Evolutionary conservation across 306 rosid genomes (phyloP).

Genomic region (Mimosa pudica): DNA sequence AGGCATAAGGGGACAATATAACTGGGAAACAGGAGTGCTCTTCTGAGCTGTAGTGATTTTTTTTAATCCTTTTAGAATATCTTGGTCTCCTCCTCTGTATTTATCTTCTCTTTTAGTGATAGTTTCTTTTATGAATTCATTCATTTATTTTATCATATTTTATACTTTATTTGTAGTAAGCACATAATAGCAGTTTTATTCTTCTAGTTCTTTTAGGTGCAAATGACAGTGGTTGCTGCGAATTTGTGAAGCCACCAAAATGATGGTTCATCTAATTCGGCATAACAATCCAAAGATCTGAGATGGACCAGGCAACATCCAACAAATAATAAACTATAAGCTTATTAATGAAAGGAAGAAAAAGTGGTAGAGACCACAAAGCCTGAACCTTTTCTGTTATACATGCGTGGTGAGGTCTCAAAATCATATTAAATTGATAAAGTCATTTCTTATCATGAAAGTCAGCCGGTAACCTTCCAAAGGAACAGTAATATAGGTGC

Average conservation of each 20-base stretch:
- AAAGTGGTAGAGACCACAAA: constrained; percentile 39
- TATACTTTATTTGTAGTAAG: constrained; percentile 25
- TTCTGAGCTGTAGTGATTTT: not conserved
- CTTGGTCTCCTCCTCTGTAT: not conserved
- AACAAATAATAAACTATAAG: constrained; percentile 32
- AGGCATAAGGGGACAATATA: constrained; percentile 28
- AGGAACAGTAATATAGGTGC: constrained; percentile 52
- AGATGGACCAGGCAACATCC: constrained; percentile 65
- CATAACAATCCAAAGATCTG: constrained; percentile 57
- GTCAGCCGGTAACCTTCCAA: constrained; percentile 45
- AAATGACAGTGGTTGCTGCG: constrained; percentile 44
- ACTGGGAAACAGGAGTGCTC: constrained; percentile 6
- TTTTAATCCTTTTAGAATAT: not conserved
- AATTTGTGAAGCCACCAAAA: constrained; percentile 38
- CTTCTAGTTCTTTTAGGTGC: constrained; percentile 45
- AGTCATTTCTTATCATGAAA: constrained; percentile 63
- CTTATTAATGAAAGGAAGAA: not conserved
- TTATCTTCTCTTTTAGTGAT: not conserved
- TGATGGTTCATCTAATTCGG: constrained; percentile 58
- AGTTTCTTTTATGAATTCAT: not conserved
- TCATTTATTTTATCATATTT: not conserved
- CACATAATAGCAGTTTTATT: constrained; percentile 11
- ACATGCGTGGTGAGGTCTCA: constrained; percentile 66
- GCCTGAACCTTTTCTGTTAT: constrained; percentile 40
- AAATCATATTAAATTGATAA: constrained; percentile 55